Conservation (phyloP, 2,329 filamentous ascomycete species). For the Albophoma yamanashiensis region DNA sequence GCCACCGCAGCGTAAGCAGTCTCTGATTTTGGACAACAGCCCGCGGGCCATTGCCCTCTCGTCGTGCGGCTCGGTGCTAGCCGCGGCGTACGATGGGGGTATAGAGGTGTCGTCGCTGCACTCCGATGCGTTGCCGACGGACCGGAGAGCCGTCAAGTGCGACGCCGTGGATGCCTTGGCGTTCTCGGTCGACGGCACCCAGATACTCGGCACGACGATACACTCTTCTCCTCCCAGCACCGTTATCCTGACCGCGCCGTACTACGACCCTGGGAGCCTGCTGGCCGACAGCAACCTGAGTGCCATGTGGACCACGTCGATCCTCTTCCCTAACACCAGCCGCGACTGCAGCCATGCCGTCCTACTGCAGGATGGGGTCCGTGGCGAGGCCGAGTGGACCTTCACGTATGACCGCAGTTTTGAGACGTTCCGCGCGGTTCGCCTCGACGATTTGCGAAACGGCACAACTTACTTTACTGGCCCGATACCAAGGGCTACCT, state of each 20-base stretch:
- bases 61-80: slow-evolving; percentile 70
- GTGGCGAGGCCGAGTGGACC: slow-evolving; percentile 62
- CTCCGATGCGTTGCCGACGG: slow-evolving; percentile 49
- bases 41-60: slow-evolving; percentile 72
- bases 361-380: slow-evolving; percentile 48
- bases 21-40: slow-evolving; percentile 66
- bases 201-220: slow-evolving; percentile 65
- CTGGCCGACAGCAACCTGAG: slow-evolving; percentile 58
- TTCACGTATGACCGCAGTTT: slow-evolving; percentile 70
- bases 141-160: slow-evolving; percentile 68
- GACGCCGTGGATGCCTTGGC: slow-evolving; percentile 62
- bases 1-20: slow-evolving; percentile 61
- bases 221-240: slow-evolving; percentile 55
- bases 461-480: slow-evolving; percentile 73
- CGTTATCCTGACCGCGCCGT: slow-evolving; percentile 68
- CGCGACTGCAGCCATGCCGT: slow-evolving; percentile 69
- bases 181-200: slow-evolving; percentile 69
- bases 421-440: slow-evolving; percentile 67
- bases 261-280: slow-evolving; percentile 61
- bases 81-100: slow-evolving; percentile 77
- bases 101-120: slow-evolving; percentile 76
- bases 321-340: slow-evolving; percentile 73
- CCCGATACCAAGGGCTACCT: slow-evolving; percentile 42
- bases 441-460: slow-evolving; percentile 63
- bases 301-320: slow-evolving; percentile 76